Percentiles rank a stretch among this genome's conserved stretches.
Evolutionary conservation across 73 alveolate genomes (phyloP).

Genomic region (Tetrahymena elliotti): DNA sequence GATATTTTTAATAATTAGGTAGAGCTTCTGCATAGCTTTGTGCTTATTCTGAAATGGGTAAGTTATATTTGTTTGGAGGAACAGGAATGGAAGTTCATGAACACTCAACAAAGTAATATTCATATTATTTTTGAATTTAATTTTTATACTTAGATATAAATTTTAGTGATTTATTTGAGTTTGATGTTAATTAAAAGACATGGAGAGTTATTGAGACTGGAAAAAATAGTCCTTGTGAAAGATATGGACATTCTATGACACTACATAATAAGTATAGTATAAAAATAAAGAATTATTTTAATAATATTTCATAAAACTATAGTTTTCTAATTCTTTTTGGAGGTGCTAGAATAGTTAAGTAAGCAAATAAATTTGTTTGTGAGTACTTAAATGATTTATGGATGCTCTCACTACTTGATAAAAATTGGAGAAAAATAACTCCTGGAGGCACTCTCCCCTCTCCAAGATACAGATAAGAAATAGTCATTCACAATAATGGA

Average conservation of each 20-base stretch:
- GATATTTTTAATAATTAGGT: not conserved
- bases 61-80: constrained; percentile 28
- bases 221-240: constrained; percentile 12
- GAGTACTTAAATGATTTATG: constrained; percentile 38
- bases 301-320: not conserved
- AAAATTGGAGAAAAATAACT: constrained; percentile 20
- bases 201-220: constrained; percentile 5
- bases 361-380: constrained; percentile 3
- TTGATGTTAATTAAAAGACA: not conserved
- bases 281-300: not conserved
- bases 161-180: constrained; percentile 20
- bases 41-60: not conserved
- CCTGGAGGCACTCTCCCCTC: constrained; percentile 11
- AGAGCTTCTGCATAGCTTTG: constrained; percentile 35
- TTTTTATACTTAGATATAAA: not conserved
- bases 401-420: constrained; percentile 22
- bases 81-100: constrained; percentile 21
- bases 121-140: not conserved
- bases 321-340: constrained; percentile 21
- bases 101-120: not conserved
- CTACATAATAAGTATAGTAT: not conserved
- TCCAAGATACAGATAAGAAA: constrained; percentile 27
- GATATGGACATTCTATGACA: constrained; percentile 37
- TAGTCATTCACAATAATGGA: not conserved
- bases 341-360: constrained; percentile 14